These are phyloP conservation scores for Abelmoschus esculentus DNA, from an alignment of 345 rosid genomes.

Conservation along the genomic window DNA sequence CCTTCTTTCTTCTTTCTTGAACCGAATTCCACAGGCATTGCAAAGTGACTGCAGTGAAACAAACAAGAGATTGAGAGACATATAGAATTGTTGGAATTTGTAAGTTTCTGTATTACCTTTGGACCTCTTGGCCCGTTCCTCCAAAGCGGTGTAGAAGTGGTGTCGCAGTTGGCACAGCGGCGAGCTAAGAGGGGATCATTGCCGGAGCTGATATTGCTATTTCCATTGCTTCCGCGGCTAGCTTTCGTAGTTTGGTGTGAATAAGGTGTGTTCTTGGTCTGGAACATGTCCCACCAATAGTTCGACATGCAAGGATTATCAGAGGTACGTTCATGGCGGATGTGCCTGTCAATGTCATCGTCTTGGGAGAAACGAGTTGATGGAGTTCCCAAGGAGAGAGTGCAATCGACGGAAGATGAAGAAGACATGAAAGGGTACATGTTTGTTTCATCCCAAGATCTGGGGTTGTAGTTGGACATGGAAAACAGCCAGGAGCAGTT, in stretches of 20 bases:
- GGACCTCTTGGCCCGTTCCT: conserved; percentile 75
- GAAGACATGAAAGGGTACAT: conserved; percentile 30
- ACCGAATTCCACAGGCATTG: no score
- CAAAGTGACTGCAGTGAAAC: no score
- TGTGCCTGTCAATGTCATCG: conserved; percentile 27
- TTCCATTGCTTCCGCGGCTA: conserved; percentile 24
- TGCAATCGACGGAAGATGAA: conserved; percentile 67
- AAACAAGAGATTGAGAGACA: no score
- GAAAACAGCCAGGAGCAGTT: no score
- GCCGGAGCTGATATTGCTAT: conserved; percentile 9
- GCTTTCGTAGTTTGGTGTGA: conserved; percentile 22
- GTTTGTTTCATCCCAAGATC: background rate
- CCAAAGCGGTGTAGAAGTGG: conserved; percentile 88
- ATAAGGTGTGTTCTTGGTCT: conserved; percentile 31
- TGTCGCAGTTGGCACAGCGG: conserved; percentile 92
- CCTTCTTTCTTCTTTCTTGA: no score
- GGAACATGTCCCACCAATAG: conserved; percentile 50
- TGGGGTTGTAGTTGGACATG: no score
- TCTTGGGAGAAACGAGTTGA: conserved; percentile 68
- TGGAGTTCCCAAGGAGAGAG: conserved; percentile 84
- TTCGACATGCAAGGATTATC: conserved; percentile 29
- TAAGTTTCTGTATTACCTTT: conserved; percentile 29
- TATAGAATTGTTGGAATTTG: background rate
- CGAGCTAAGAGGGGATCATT: no score
- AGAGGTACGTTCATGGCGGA: conserved; percentile 21